These are phyloP conservation scores for Apocynum venetum DNA, from an alignment of 257 asterid genomes.

Conservation along the genomic window DNA sequence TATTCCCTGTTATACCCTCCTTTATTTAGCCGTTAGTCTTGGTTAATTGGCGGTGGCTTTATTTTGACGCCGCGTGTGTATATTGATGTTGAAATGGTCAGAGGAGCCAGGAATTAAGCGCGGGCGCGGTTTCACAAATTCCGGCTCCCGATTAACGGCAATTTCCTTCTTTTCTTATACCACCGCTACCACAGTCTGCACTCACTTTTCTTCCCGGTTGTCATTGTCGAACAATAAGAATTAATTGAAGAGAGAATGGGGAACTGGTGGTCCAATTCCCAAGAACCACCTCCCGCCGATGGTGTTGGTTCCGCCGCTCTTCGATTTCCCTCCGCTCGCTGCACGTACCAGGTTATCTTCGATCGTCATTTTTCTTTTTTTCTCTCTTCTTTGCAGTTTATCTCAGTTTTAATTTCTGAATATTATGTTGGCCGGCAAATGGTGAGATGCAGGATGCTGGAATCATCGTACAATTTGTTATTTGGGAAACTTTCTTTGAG, in stretches of 20 bases:
- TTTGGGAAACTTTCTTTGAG: constrained; percentile 77
- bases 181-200: background rate
- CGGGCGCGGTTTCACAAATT: constrained; percentile 29
- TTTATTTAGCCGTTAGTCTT: no score
- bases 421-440: background rate
- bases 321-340: constrained; percentile 91
- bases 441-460: constrained; percentile 69
- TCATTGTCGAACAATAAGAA: background rate
- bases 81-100: constrained; percentile 36
- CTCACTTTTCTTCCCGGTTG: background rate
- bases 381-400: background rate
- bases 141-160: constrained; percentile 24
- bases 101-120: constrained; percentile 6
- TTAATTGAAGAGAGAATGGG: constrained; percentile 39
- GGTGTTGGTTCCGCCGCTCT: constrained; percentile 95
- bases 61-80: constrained; percentile 28
- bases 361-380: background rate
- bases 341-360: constrained; percentile 67
- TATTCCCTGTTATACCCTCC: no score
- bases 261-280: constrained; percentile 33
- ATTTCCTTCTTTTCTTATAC: background rate
- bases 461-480: constrained; percentile 72
- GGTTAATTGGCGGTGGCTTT: constrained; percentile 4
- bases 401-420: background rate
- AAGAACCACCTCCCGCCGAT: constrained; percentile 69